A percentile compares a stretch with the other conserved stretches of the same genome.
phyloP scores from a whole-genome alignment of 2,329 filamentous ascomycete species.

The Diaporthe vaccinii region DNA sequence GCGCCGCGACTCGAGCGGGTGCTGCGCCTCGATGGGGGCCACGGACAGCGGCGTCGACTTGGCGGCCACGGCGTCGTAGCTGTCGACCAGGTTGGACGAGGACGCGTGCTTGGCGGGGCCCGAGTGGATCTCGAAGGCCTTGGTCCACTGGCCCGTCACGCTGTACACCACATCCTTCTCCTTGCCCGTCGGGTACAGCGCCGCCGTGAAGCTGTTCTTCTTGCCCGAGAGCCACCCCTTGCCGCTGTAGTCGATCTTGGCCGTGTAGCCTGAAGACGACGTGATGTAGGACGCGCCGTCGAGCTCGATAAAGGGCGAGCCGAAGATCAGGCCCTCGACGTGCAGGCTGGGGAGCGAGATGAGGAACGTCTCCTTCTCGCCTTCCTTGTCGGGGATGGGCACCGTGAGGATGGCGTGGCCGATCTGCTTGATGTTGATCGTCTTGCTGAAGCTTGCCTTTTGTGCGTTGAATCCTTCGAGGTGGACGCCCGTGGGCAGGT shows the following conservation, averaged over 20 bases:
- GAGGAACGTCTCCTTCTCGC: constrained; percentile 78
- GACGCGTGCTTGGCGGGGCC: constrained; percentile 67
- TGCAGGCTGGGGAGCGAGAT: constrained; percentile 93
- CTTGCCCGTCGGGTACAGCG: constrained; percentile 77
- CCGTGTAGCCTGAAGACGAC: constrained; percentile 87
- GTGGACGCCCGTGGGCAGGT: constrained; percentile 83
- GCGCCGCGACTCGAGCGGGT: constrained; percentile 87
- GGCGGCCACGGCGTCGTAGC: constrained; percentile 70
- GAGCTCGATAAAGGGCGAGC: constrained; percentile 90
- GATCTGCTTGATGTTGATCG: constrained; percentile 95
- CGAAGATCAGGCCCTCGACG: constrained; percentile 92
- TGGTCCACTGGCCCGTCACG: constrained; percentile 92
- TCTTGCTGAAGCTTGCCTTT: constrained; percentile 93
- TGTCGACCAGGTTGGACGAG: constrained; percentile 64
- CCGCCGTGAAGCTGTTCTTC: constrained; percentile 90
- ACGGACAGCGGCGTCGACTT: constrained; percentile 78
- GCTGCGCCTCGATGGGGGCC: constrained; percentile 81
- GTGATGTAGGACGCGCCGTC: constrained; percentile 88
- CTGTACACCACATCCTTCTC: constrained; percentile 84
- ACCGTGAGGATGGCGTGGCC: constrained; percentile 89
- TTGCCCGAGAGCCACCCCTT: constrained; percentile 96
- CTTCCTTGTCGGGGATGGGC: constrained; percentile 58
- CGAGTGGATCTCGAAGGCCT: constrained; percentile 82
- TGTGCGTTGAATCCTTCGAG: constrained; percentile 95
- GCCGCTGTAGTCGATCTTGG: constrained; percentile 92